phyloP scores from a whole-genome alignment of 2,329 filamentous ascomycete species.

The Plenodomus tracheiphilus region DNA sequence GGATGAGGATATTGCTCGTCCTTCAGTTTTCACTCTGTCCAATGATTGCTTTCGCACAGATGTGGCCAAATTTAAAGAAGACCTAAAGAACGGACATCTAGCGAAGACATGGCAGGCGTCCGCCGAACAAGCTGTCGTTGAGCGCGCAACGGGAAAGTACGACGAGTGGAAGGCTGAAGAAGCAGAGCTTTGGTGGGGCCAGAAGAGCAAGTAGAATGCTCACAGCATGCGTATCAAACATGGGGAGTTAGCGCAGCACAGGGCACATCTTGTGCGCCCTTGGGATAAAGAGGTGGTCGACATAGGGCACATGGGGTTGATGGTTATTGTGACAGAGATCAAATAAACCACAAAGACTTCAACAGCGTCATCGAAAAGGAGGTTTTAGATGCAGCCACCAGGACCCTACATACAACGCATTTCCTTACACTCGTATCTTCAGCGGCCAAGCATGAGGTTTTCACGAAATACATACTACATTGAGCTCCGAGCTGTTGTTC shows the following conservation, averaged over 20 bases:
- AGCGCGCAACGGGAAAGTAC: conserved; percentile 58
- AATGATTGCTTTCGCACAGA: conserved; percentile 56
- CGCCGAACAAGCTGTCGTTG: conserved; percentile 57
- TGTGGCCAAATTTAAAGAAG: conserved; percentile 59
- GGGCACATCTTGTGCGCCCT: neutral
- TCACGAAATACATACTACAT: no score
- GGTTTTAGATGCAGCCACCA: no score
- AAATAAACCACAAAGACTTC: no score
- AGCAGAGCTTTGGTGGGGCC: conserved; percentile 61
- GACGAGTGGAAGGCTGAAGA: conserved; percentile 60
- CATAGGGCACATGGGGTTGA: no score
- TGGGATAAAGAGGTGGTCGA: no score
- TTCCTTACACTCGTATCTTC: no score
- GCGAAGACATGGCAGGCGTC: conserved; percentile 61
- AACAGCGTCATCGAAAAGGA: no score
- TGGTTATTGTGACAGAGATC: no score
- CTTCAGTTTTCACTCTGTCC: conserved; percentile 26
- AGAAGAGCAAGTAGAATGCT: conserved; percentile 47
- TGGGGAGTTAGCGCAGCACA: neutral
- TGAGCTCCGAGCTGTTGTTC: no score
- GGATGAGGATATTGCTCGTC: conserved; percentile 19
- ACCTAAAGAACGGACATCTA: conserved; percentile 59
- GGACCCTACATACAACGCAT: no score
- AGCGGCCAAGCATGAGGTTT: no score
- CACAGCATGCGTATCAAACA: neutral